These are phyloP conservation scores for Yamadazyma kanchanaburiensis DNA, from an alignment of 1,139 yeast genomes.

Conservation along the genomic window DNA sequence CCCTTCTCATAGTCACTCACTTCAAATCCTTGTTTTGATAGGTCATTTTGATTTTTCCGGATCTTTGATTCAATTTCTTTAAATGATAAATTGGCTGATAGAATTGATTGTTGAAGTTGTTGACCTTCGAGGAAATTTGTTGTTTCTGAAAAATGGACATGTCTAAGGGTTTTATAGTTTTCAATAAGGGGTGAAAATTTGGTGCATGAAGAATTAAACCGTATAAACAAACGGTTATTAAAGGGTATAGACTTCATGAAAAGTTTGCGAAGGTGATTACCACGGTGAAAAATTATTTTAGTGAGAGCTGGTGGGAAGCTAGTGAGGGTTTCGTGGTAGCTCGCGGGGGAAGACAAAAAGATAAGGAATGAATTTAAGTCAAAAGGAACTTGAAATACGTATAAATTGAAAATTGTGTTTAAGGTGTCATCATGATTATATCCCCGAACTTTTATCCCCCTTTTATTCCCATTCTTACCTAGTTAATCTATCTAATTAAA, in stretches of 20 bases:
- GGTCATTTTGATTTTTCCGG: constrained; percentile 31
- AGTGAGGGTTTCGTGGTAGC: too few species aligned
- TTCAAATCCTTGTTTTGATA: constrained; percentile 37
- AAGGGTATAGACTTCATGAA: neutral
- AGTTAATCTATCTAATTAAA: too few species aligned
- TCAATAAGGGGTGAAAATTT: constrained; percentile 31
- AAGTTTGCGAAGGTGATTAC: too few species aligned
- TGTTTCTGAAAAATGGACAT: constrained; percentile 58
- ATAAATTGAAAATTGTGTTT: too few species aligned
- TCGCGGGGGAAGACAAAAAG: too few species aligned
- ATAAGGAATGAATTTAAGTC: too few species aligned
- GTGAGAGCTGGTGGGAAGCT: too few species aligned
- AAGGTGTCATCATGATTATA: too few species aligned
- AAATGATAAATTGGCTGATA: constrained; percentile 59
- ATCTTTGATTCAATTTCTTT: constrained; percentile 55
- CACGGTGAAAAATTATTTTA: too few species aligned
- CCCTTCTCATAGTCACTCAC: constrained; percentile 46
- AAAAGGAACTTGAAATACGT: too few species aligned
- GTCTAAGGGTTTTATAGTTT: constrained; percentile 46
- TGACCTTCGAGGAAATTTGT: constrained; percentile 60
- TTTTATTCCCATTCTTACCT: too few species aligned
- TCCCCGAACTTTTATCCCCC: too few species aligned
- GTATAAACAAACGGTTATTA: constrained; percentile 3
- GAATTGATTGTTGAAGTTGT: constrained; percentile 57
- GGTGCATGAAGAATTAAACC: constrained; percentile 11